phyloP scores from a whole-genome alignment of 2,329 filamentous ascomycete species.

The Trichoderma asperellum region DNA sequence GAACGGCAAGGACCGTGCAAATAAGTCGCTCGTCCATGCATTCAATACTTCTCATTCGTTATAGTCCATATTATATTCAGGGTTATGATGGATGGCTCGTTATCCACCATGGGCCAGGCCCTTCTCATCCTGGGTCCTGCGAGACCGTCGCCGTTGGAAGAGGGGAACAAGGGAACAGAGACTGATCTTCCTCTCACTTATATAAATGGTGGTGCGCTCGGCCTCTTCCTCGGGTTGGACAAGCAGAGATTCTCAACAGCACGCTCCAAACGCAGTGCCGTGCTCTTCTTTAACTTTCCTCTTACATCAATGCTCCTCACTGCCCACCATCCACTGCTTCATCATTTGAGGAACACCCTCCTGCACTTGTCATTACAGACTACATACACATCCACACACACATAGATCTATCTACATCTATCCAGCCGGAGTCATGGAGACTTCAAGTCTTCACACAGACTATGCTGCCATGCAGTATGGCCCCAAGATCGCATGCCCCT shows the following conservation, averaged over 20 bases:
- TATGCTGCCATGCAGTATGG: slow-evolving; percentile 26
- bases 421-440: slow-evolving; percentile 29
- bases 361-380: background rate
- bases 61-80: slow-evolving; percentile 12
- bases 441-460: slow-evolving; percentile 26
- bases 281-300: background rate
- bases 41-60: slow-evolving; percentile 2
- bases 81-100: slow-evolving; percentile 21
- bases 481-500: slow-evolving; percentile 37
- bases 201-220: slow-evolving; percentile 22
- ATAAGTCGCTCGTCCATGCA: slow-evolving; percentile 13
- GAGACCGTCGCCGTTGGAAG: slow-evolving; percentile 9
- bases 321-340: background rate
- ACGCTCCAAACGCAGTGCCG: background rate
- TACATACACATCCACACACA: background rate
- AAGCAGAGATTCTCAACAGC: background rate
- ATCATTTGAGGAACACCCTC: background rate
- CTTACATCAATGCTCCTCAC: background rate
- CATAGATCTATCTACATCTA: background rate
- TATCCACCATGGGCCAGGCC: slow-evolving; percentile 14
- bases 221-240: slow-evolving; percentile 23
- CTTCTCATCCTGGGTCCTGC: background rate
- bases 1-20: background rate
- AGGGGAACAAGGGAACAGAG: slow-evolving; percentile 11
- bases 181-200: slow-evolving; percentile 1